A percentile compares a stretch with the other conserved stretches of the same genome.
These are phyloP conservation scores for Phytophthora citrophthora DNA, from an alignment of 352 stramenopile genomes.

Conservation along the genomic window DNA sequence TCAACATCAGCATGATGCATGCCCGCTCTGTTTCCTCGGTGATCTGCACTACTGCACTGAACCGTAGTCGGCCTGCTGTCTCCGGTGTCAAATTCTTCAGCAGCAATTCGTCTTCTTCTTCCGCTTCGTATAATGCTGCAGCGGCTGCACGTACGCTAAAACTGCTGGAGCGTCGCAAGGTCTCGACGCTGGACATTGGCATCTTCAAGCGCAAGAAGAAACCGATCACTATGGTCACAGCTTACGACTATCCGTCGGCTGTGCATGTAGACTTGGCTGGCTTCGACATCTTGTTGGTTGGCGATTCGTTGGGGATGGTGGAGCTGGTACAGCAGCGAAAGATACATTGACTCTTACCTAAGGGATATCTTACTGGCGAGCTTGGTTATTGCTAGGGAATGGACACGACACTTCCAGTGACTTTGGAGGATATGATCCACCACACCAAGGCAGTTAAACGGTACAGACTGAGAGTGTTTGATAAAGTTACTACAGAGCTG, in stretches of 20 bases:
- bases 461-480: constrained; percentile 28
- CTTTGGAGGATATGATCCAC: constrained; percentile 98
- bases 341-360: neutral
- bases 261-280: constrained; percentile 97
- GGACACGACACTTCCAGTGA: constrained; percentile 94
- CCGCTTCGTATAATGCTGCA: constrained; percentile 51
- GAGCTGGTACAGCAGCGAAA: constrained; percentile 88
- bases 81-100: constrained; percentile 14
- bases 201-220: constrained; percentile 94
- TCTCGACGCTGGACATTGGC: constrained; percentile 83
- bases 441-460: constrained; percentile 96
- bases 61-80: neutral
- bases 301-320: constrained; percentile 99
- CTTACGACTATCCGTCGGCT: constrained; percentile 97
- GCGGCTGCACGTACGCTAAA: constrained; percentile 75
- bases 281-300: constrained; percentile 98
- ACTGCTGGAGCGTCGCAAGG: constrained; percentile 85
- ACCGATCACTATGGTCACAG: constrained; percentile 99
- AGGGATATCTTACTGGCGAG: neutral
- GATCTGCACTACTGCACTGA: constrained; percentile 6
- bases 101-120: constrained; percentile 14
- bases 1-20: constrained; percentile 19
- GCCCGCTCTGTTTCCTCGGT: neutral
- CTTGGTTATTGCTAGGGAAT: constrained; percentile 58
- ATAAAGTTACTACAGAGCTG: too few species aligned